phyloP scores from a whole-genome alignment of 495 filamentous ascomycete genomes.

The Penicillium coprophilum region DNA sequence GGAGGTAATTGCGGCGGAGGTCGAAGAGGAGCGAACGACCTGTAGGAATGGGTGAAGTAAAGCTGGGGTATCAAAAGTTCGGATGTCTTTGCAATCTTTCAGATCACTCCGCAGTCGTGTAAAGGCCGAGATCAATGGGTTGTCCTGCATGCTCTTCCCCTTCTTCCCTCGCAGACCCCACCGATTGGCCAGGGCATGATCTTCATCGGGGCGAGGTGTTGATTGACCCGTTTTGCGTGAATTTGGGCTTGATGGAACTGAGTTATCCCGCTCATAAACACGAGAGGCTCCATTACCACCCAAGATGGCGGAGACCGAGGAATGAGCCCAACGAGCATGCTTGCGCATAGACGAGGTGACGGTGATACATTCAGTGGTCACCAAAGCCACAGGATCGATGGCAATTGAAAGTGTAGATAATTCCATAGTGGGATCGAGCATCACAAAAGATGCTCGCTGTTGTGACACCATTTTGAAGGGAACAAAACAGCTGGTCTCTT shows the following conservation, averaged over 20 bases:
- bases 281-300: constrained; percentile 67
- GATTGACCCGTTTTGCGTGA: constrained; percentile 34
- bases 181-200: constrained; percentile 57
- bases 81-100: constrained; percentile 90
- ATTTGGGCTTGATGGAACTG: constrained; percentile 39
- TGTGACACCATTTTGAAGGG: constrained; percentile 20
- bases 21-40: constrained; percentile 94
- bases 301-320: constrained; percentile 92
- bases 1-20: constrained; percentile 92
- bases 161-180: constrained; percentile 97
- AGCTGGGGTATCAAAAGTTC: constrained; percentile 82
- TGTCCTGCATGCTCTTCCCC: constrained; percentile 97
- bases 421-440: constrained; percentile 33
- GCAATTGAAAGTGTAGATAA: constrained; percentile 62
- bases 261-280: constrained; percentile 45
- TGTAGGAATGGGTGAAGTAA: constrained; percentile 95
- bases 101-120: constrained; percentile 85
- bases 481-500: constrained; percentile 36
- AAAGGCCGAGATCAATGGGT: constrained; percentile 94
- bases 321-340: constrained; percentile 93
- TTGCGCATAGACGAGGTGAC: constrained; percentile 99
- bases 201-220: constrained; percentile 37
- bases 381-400: constrained; percentile 89
- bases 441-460: constrained; percentile 31
- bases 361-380: constrained; percentile 98